Conservation (phyloP, 305 asterid genomes). For the Fraxinus velutina region DNA sequence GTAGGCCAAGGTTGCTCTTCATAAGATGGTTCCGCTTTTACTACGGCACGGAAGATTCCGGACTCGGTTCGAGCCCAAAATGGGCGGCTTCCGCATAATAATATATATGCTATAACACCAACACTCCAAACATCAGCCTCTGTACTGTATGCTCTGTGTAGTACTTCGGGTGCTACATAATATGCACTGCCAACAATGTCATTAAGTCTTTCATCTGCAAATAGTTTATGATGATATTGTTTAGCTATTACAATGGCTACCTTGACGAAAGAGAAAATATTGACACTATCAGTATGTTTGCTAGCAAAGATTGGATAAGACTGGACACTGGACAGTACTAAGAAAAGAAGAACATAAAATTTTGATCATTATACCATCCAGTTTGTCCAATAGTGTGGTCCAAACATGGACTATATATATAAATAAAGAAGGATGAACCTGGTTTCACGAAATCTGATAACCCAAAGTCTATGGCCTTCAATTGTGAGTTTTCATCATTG, state of each 20-base stretch:
- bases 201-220: conserved; percentile 75
- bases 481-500: conserved; percentile 60
- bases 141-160: conserved; percentile 69
- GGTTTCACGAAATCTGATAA: conserved; percentile 80
- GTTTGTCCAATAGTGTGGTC: background rate
- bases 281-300: background rate
- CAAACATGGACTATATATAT: background rate
- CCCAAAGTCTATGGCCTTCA: conserved; percentile 82
- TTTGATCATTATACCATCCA: background rate
- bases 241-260: background rate
- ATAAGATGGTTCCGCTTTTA: conserved; percentile 70
- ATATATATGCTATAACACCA: conserved; percentile 74
- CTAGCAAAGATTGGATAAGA: background rate
- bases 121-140: conserved; percentile 93
- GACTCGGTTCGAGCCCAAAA: conserved; percentile 91
- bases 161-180: conserved; percentile 80
- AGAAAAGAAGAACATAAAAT: background rate
- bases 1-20: conserved; percentile 65
- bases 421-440: conserved; percentile 38
- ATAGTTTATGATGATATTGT: conserved; percentile 4
- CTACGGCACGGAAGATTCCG: conserved; percentile 75
- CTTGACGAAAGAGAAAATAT: background rate
- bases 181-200: conserved; percentile 88
- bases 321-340: background rate
- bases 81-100: conserved; percentile 77